Evolutionary conservation across 2,329 filamentous ascomycete genomes (phyloP), one percentile per base, ranked within the genome.

Genomic region (Xylariales sp.): DNA sequence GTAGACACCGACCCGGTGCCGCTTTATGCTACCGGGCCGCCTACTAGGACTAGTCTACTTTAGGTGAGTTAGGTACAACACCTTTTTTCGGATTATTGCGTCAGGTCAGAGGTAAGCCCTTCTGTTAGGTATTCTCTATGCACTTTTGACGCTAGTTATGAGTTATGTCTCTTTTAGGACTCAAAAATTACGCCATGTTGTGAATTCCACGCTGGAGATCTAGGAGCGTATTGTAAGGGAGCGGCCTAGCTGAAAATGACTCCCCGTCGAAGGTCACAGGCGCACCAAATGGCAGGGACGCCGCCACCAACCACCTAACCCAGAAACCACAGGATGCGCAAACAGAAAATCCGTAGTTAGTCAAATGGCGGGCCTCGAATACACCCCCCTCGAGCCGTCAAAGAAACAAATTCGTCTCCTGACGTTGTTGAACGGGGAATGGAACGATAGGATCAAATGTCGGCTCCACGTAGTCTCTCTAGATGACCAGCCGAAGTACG

Each of bases 381-480:
- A 62, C 23, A 53, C n/a, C 12, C 12, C n/a, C 7, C 30, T 67
- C 10, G 23, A 58, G n/a, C 53, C 64, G 10, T 62, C 52, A 39
- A 48, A 53, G 32, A 62, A 57, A 48, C 14, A 62, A 36, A 67
- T 62, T 46, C 64, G 64, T 5, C 64, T 67, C 45, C 36, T 67
- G 8, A 62, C 30, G 10, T 39, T 67, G 43, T 18, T 62, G 7
- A 36, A 39, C 5, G 64, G 64, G 12, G 39, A 52, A 30, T 67
- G 64, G 64, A 18, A 67, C 28, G 64, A 67, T 8, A 52, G 28
- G 32, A 62, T 67, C 32, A 53, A 36, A 18, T 65, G 64, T 18
- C 32, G 30, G 58, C 64, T 67, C 14, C 12, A 39, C n/a, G 46
- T 57, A 5, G 58, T 39, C 12, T 67, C 64, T 49, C 54, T 67